Percentiles rank a stretch among this genome's conserved stretches.
Conservation (phyloP, 2,329 filamentous ascomycete genomes). For the Capronia coronata region DNA sequence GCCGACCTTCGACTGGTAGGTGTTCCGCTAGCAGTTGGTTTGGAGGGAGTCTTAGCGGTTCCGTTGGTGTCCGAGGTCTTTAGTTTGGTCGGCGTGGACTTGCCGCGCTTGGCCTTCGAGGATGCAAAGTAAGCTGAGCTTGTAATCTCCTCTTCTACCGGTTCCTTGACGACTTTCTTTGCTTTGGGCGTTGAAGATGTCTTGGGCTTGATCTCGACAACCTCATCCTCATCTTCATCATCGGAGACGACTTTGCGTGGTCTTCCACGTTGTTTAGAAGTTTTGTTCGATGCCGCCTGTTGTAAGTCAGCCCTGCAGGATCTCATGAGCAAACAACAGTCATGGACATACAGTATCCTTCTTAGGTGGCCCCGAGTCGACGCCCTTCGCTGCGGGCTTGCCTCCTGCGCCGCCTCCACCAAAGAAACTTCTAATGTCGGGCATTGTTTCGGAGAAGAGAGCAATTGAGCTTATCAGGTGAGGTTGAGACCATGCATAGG, state of each 20-base stretch:
- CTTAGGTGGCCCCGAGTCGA: not conserved
- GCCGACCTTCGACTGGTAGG: conserved; percentile 27
- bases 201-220: conserved; percentile 32
- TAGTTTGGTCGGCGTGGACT: conserved; percentile 25
- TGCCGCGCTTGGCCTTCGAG: conserved; percentile 43
- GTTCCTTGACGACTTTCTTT: conserved; percentile 37
- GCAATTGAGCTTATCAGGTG: not conserved
- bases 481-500: not conserved
- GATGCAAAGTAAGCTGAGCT: conserved; percentile 58
- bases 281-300: conserved; percentile 4
- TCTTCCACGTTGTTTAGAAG: conserved; percentile 12
- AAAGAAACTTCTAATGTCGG: conserved; percentile 91
- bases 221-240: conserved; percentile 60
- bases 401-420: conserved; percentile 53
- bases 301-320: not conserved
- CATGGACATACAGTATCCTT: conserved; percentile 7
- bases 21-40: conserved; percentile 33
- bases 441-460: conserved; percentile 51
- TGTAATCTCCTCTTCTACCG: conserved; percentile 52
- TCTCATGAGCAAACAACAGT: not conserved
- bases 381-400: conserved; percentile 34
- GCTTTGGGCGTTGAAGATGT: conserved; percentile 33
- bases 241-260: conserved; percentile 68
- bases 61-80: conserved; percentile 25
- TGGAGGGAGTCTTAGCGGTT: conserved; percentile 18